Conservation (phyloP, 345 rosid genomes). For the Lumnitzera racemosa region DNA sequence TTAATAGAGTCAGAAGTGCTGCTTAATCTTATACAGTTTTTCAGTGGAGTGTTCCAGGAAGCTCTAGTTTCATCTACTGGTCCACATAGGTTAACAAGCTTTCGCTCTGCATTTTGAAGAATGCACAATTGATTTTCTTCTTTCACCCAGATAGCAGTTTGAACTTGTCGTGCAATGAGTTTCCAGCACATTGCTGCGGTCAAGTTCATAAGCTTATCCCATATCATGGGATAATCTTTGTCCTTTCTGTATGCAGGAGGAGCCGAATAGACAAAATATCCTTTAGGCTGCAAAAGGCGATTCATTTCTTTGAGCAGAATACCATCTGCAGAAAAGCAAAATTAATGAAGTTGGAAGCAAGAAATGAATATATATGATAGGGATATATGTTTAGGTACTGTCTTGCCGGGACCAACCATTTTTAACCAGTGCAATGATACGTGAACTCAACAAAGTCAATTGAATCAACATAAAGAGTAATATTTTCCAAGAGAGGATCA, state of each 20-base stretch:
- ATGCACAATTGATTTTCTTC: conserved; percentile 55
- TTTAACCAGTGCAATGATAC: no score
- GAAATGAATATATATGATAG: not conserved
- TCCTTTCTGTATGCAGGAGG: conserved; percentile 85
- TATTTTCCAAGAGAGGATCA: no score
- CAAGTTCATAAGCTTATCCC: conserved; percentile 69
- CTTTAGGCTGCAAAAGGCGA: conserved; percentile 70
- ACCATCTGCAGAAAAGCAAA: conserved; percentile 51
- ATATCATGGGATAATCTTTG: conserved; percentile 75
- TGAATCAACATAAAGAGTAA: no score
- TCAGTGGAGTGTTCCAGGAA: conserved; percentile 72
- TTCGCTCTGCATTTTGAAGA: conserved; percentile 42
- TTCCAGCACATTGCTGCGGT: conserved; percentile 93
- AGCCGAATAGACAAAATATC: conserved; percentile 88
- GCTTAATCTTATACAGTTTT: conserved; percentile 45
- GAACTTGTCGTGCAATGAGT: conserved; percentile 72
- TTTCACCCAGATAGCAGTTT: conserved; percentile 94
- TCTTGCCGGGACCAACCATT: not conserved
- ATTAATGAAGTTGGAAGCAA: not conserved
- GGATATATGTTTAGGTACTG: not conserved
- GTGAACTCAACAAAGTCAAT: no score
- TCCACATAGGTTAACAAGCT: conserved; percentile 57
- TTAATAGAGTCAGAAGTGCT: conserved; percentile 23
- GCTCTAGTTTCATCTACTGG: conserved; percentile 43
- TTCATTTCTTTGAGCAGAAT: conserved; percentile 85